phyloP scores from a whole-genome alignment of 2,329 filamentous ascomycete genomes.

The Fusarium sp. region DNA sequence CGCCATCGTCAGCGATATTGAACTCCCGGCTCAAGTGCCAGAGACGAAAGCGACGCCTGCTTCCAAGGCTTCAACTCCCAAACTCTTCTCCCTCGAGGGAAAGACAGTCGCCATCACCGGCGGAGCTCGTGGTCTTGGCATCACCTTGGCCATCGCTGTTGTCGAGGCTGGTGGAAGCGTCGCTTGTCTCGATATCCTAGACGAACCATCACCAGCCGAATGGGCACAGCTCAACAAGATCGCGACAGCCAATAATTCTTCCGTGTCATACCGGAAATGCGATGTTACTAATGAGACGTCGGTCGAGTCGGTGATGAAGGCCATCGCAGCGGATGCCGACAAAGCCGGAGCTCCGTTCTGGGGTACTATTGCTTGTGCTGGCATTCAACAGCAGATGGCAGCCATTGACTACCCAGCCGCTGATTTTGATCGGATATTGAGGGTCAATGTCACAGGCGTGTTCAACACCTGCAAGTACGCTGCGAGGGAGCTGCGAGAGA shows the following conservation, averaged over 20 bases:
- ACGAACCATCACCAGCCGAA: conserved; percentile 50
- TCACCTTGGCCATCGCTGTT: conserved; percentile 61
- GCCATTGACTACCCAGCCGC: conserved; percentile 61
- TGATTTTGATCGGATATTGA: conserved; percentile 75
- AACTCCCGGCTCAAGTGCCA: conserved; percentile 44
- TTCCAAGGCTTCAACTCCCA: conserved; percentile 40
- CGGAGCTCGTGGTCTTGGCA: conserved; percentile 62
- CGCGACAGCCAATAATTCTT: conserved; percentile 49
- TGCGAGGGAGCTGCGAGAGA: conserved; percentile 65
- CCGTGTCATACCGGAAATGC: conserved; percentile 56
- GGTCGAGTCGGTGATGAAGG: conserved; percentile 50
- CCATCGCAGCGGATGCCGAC: conserved; percentile 51
- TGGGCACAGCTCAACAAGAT: conserved; percentile 57
- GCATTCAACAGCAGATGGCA: conserved; percentile 60
- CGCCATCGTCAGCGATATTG: conserved; percentile 45
- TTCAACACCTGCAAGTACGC: conserved; percentile 78
- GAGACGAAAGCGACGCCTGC: conserved; percentile 48
- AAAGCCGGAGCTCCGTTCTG: conserved; percentile 48
- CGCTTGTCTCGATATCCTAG: conserved; percentile 60
- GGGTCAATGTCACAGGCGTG: conserved; percentile 77
- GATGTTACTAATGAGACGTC: conserved; percentile 60
- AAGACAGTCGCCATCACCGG: conserved; percentile 63
- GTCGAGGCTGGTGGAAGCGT: conserved; percentile 62
- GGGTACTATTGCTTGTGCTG: conserved; percentile 59
- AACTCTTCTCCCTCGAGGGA: conserved; percentile 58